A percentile compares a stretch with the other conserved stretches of the same genome.
phyloP scores from a whole-genome alignment of 2,329 filamentous ascomycete genomes.

The Pseudocercospora cruenta region DNA sequence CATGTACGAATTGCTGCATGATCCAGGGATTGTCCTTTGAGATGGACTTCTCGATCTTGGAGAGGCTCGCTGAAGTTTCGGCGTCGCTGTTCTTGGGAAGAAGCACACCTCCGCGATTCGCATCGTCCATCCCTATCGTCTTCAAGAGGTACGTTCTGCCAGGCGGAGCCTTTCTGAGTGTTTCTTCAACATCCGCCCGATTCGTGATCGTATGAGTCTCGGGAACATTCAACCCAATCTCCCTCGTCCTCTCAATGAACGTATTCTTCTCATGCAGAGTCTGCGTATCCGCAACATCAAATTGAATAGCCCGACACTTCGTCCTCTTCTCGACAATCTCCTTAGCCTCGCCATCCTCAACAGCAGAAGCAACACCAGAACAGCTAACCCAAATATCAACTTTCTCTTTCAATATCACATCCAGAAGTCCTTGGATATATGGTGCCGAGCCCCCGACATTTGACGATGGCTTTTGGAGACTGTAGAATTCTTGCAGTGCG shows the following conservation, averaged over 20 bases:
- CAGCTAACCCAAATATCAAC: conserved; percentile 75
- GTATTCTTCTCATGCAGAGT: conserved; percentile 66
- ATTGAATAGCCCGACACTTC: conserved; percentile 65
- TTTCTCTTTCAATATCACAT: conserved; percentile 62
- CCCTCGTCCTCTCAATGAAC: conserved; percentile 63
- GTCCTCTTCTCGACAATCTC: conserved; percentile 63
- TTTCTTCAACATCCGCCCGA: conserved; percentile 11
- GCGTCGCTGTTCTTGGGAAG: conserved; percentile 60
- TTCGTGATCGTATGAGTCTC: conserved; percentile 57
- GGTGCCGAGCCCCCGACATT: conserved; percentile 38
- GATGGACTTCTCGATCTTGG: conserved; percentile 53
- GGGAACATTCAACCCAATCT: conserved; percentile 55
- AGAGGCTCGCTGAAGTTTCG: conserved; percentile 61
- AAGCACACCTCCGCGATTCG: conserved; percentile 57
- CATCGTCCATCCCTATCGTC: conserved; percentile 64
- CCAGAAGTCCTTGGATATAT: conserved; percentile 62
- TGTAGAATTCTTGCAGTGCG: conserved; percentile 61
- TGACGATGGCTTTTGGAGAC: conserved; percentile 41
- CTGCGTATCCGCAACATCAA: conserved; percentile 59
- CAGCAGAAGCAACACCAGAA: conserved; percentile 67
- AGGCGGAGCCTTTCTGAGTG: conserved; percentile 14
- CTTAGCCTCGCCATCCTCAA: conserved; percentile 69
- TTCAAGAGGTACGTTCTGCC: conserved; percentile 67
- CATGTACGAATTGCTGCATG: conserved; percentile 69
- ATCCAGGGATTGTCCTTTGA: conserved; percentile 63